Evolutionary conservation across 768 basidiomycete species (phyloP).

Genomic region (Termitomyces sp.): DNA sequence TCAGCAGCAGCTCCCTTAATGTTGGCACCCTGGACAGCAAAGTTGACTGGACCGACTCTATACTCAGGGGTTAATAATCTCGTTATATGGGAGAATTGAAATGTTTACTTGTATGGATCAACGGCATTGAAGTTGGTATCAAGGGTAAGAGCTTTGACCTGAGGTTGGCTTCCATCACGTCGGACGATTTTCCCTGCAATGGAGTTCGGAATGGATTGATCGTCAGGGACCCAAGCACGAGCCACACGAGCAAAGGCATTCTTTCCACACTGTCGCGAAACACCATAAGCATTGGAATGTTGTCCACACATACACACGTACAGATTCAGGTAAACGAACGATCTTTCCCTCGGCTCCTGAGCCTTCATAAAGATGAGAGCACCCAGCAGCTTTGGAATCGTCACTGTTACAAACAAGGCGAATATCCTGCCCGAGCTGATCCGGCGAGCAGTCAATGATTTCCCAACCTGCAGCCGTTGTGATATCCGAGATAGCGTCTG

Average conservation of each 20-base stretch:
- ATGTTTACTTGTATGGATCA: slow-evolving; percentile 22
- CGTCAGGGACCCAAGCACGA: slow-evolving; percentile 33
- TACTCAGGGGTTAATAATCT: neutral
- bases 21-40: slow-evolving; percentile 29
- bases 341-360: slow-evolving; percentile 44
- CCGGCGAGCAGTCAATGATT: slow-evolving; percentile 42
- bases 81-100: neutral
- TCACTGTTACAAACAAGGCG: slow-evolving; percentile 40
- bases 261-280: slow-evolving; percentile 31
- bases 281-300: neutral
- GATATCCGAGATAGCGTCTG: slow-evolving; percentile 36
- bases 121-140: slow-evolving; percentile 34
- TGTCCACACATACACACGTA: neutral
- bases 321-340: slow-evolving; percentile 49
- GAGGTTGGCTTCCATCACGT: slow-evolving; percentile 28
- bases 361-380: slow-evolving; percentile 35
- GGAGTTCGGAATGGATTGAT: slow-evolving; percentile 38
- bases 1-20: slow-evolving; percentile 26
- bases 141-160: slow-evolving; percentile 37
- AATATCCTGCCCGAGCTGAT: slow-evolving; percentile 39
- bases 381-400: slow-evolving; percentile 24
- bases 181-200: slow-evolving; percentile 26
- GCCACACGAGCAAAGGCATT: slow-evolving; percentile 41
- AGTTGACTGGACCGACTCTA: slow-evolving; percentile 27
- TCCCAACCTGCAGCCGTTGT: slow-evolving; percentile 51